phyloP scores from a whole-genome alignment of 257 asterid genomes.

The Jasminum sambac region DNA sequence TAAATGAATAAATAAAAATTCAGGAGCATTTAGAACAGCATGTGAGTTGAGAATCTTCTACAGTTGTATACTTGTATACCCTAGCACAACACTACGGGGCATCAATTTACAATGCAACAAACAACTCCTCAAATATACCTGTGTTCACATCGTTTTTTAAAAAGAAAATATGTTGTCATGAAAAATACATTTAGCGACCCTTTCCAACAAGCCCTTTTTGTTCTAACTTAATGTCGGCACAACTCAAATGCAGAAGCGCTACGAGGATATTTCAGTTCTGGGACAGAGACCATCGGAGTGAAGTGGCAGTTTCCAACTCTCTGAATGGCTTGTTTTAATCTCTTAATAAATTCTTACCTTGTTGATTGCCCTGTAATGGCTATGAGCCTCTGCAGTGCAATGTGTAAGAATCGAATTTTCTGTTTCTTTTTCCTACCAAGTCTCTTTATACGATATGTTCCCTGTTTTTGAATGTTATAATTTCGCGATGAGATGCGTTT shows the following conservation, averaged over 20 bases:
- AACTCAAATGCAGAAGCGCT: slow-evolving; percentile 39
- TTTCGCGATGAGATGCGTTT: neutral
- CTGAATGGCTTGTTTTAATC: neutral
- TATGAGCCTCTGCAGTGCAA: neutral
- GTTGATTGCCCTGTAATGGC: neutral
- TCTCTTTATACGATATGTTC: neutral
- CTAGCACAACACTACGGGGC: too few relatives aligned
- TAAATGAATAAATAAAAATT: too few relatives aligned
- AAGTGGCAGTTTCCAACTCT: neutral
- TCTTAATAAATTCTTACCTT: slow-evolving; percentile 1
- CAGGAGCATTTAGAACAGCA: too few relatives aligned
- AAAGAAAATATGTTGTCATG: too few relatives aligned
- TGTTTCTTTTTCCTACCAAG: neutral
- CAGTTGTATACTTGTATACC: too few relatives aligned
- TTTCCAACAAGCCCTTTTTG: neutral
- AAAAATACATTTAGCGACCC: neutral
- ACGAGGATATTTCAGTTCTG: slow-evolving; percentile 43
- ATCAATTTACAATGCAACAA: too few relatives aligned
- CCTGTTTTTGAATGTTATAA: neutral
- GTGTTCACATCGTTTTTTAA: too few relatives aligned
- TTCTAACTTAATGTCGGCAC: slow-evolving; percentile 5
- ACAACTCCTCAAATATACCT: too few relatives aligned
- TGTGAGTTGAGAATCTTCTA: too few relatives aligned
- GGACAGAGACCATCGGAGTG: slow-evolving; percentile 41
- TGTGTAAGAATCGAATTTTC: neutral